phyloP scores from a whole-genome alignment of 208 protist species.

The Crithidia sp. region DNA sequence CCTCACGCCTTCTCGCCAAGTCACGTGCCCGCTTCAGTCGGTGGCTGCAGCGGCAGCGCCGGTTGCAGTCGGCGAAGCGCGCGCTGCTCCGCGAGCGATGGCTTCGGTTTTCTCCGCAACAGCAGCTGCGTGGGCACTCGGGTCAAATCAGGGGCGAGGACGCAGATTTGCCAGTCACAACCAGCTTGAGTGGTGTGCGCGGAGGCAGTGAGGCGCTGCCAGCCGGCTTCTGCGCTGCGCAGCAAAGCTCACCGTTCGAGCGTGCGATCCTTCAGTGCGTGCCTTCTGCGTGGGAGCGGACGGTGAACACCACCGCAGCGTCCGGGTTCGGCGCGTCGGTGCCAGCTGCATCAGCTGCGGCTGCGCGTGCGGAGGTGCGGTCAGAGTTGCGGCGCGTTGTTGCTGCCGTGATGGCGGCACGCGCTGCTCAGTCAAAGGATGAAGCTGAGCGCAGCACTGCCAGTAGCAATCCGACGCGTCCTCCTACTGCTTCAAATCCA shows the following conservation, averaged over 20 bases:
- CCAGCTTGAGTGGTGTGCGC: not conserved
- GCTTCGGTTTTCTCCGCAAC: not conserved
- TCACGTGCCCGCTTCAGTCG: constrained; percentile 21
- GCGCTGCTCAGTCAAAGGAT: not conserved
- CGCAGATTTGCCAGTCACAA: not conserved
- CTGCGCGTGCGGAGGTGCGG: not conserved
- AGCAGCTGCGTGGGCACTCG: not conserved
- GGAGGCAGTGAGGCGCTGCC: not conserved
- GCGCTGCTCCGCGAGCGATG: not conserved
- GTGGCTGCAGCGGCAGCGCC: constrained; percentile 28
- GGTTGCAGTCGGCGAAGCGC: constrained; percentile 10
- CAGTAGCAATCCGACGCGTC: not conserved
- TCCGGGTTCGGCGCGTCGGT: no score
- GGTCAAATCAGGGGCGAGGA: no score
- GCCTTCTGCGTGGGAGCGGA: constrained; percentile 50
- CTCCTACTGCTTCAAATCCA: no score
- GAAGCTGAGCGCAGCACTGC: not conserved
- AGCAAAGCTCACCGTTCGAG: constrained; percentile 6
- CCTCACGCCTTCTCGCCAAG: constrained; percentile 12
- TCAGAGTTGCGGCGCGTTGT: not conserved
- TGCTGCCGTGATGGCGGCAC: not conserved
- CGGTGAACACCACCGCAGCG: constrained; percentile 8
- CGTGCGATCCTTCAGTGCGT: constrained; percentile 2
- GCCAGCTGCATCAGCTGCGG: no score
- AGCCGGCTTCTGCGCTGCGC: not conserved